Base-by-base conservation (phyloP, 257 asterid genomes). In the Nicotiana otophora region DNA sequence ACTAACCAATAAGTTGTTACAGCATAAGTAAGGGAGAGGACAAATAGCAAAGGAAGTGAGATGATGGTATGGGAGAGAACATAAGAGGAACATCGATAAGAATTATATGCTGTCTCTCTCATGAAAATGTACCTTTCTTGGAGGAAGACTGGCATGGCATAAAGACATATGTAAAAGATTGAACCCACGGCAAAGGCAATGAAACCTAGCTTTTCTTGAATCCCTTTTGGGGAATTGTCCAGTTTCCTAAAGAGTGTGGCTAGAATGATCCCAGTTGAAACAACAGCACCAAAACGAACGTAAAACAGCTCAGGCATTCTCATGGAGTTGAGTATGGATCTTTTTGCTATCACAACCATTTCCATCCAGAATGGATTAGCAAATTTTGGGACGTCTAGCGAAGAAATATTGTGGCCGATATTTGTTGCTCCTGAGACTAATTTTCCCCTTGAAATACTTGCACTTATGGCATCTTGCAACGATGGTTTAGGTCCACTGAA, bases 131-230 rank as follows among this genome's bases (percentile, higher is more conserved):
- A 85, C 6, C 91, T 84, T 51, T 90, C 90, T 62, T 84, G 87
- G 11, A 90, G 88, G 60, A 90, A 90, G 9, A 85, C 90, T 1
- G 92, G 92, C 19, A 90, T 83, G 84, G 91, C 92, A 78, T 90
- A 90, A 0, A 90, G 89, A 62, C 89, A 90, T 0, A 89, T 88
- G 83, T 90, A 90, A 80, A 86, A 90, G 1, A 83, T 86, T 31
- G 92, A 88, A 61, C 91, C 88, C 90, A 86, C 86, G 23, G 92
- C 91, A 20, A 90, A 88, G 36, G 90, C 91, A 10, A 88, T 85
- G 64, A 90, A 88, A 6, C 91, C 92, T 16, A 90, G 14, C 65
- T 89, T 82, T 81, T 90, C 92, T 79, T 90, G 91, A 48, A 88
- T 62, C 34, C 92, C 91, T 77, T 78, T 86, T 0, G 92, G 92